phyloP scores from a whole-genome alignment of 2,329 filamentous ascomycete species.

The Albophoma yamanashiensis region DNA sequence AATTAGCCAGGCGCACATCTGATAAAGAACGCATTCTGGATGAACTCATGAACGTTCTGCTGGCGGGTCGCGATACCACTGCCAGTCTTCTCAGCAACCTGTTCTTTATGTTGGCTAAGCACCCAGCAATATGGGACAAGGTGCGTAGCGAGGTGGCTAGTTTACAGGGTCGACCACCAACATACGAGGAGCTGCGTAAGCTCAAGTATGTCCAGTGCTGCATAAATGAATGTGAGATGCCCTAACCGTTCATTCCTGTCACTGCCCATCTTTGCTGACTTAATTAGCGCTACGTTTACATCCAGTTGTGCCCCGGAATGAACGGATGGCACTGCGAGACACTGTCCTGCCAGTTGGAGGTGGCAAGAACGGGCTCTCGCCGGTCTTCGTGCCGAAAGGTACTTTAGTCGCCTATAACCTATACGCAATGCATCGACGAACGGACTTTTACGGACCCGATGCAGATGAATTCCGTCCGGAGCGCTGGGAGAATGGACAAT shows the following conservation, averaged over 20 bases:
- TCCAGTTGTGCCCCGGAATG: slow-evolving; percentile 36
- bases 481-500: slow-evolving; percentile 24
- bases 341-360: slow-evolving; percentile 40
- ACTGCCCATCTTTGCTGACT: neutral
- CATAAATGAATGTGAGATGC: slow-evolving; percentile 11
- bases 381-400: slow-evolving; percentile 38
- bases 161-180: slow-evolving; percentile 9
- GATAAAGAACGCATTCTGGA: slow-evolving; percentile 6
- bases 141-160: slow-evolving; percentile 24
- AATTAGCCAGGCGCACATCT: slow-evolving; percentile 6
- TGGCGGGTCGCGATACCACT: slow-evolving; percentile 28
- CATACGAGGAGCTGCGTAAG: slow-evolving; percentile 9
- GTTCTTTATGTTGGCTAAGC: slow-evolving; percentile 21
- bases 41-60: slow-evolving; percentile 19
- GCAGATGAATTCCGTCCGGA: slow-evolving; percentile 29
- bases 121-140: slow-evolving; percentile 26
- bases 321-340: slow-evolving; percentile 32
- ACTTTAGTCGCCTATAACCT: slow-evolving; percentile 27
- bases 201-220: slow-evolving; percentile 10
- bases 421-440: slow-evolving; percentile 27
- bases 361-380: slow-evolving; percentile 30
- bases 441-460: slow-evolving; percentile 26
- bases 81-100: slow-evolving; percentile 20
- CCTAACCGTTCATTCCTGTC: neutral
- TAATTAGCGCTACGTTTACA: slow-evolving; percentile 30